Percentiles rank a stretch among this genome's conserved stretches.
These are phyloP conservation scores for Ceratobasidium sp. DNA, from an alignment of 1,284 basidiomycete genomes.

Conservation along the genomic window DNA sequence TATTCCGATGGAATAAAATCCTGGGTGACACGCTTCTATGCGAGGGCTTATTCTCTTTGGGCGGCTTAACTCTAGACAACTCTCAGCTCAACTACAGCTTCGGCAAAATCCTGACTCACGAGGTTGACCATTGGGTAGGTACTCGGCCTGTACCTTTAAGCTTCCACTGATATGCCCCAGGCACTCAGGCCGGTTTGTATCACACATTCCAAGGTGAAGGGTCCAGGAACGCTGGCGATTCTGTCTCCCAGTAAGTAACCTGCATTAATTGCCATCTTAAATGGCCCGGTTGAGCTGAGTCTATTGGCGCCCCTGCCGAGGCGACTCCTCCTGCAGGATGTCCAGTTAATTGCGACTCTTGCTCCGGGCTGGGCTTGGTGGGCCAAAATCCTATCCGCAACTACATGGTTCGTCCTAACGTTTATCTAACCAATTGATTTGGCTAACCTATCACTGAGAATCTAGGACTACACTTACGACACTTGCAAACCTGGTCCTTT, in stretches of 20 bases:
- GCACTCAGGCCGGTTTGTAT: background rate
- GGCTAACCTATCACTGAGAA: background rate
- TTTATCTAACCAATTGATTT: background rate
- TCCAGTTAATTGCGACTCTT: background rate
- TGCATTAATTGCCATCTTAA: too few relatives aligned
- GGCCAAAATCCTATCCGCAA: background rate
- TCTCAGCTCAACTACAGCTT: conserved; percentile 44
- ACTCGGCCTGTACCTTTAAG: too few relatives aligned
- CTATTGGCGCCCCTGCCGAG: background rate
- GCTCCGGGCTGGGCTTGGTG: background rate
- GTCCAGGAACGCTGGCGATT: background rate
- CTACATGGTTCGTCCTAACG: background rate
- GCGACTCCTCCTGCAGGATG: background rate
- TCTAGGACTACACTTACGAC: conserved; percentile 4
- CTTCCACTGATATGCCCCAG: background rate
- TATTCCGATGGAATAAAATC: background rate
- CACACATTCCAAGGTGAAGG: conserved; percentile 12
- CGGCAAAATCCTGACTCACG: conserved; percentile 43
- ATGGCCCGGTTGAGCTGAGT: background rate
- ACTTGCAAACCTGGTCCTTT: background rate
- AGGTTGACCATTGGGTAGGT: conserved; percentile 44
- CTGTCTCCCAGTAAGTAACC: background rate
- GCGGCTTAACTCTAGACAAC: background rate
- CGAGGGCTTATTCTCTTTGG: background rate
- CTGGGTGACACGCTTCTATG: background rate